Evolutionary conservation across 352 stramenopile genomes (phyloP).

Genomic region (Pseudoperonospora humuli): DNA sequence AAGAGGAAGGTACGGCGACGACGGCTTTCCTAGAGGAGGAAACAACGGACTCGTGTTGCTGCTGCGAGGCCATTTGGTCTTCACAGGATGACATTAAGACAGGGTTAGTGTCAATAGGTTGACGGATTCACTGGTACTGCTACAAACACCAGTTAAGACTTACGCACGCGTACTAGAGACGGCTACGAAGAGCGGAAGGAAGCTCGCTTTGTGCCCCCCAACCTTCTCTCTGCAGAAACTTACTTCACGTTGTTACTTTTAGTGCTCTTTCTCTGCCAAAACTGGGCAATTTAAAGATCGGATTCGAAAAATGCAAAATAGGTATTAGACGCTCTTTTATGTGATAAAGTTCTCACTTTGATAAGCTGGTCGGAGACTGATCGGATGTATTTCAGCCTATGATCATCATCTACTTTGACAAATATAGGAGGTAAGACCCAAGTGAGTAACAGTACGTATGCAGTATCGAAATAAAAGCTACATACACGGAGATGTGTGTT

Average conservation of each 20-base stretch:
- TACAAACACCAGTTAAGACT: neutral
- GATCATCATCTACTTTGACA: too few species aligned
- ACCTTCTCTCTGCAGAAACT: neutral
- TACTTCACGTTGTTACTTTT: slow-evolving; percentile 18
- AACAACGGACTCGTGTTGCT: slow-evolving; percentile 12
- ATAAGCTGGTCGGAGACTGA: too few species aligned
- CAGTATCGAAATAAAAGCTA: too few species aligned
- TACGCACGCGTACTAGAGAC: slow-evolving; percentile 8
- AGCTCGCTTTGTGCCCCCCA: slow-evolving; percentile 10
- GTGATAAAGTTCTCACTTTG: too few species aligned
- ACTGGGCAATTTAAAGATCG: neutral
- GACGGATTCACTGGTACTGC: neutral
- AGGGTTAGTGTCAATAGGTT: slow-evolving; percentile 2
- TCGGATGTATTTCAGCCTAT: too few species aligned
- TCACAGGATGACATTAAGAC: slow-evolving; percentile 1
- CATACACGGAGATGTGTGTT: too few species aligned
- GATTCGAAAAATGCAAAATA: neutral
- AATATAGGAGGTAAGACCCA: too few species aligned
- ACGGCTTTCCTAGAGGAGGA: slow-evolving; percentile 4
- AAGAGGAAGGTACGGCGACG: slow-evolving; percentile 2
- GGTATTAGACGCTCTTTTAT: too few species aligned
- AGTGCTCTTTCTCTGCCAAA: neutral
- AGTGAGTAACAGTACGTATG: too few species aligned
- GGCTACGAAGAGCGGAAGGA: slow-evolving; percentile 23
- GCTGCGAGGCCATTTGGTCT: slow-evolving; percentile 15